These are phyloP conservation scores for Aspergillus carbonarius DNA, from an alignment of 2,329 filamentous ascomycete genomes.

Conservation along the genomic window DNA sequence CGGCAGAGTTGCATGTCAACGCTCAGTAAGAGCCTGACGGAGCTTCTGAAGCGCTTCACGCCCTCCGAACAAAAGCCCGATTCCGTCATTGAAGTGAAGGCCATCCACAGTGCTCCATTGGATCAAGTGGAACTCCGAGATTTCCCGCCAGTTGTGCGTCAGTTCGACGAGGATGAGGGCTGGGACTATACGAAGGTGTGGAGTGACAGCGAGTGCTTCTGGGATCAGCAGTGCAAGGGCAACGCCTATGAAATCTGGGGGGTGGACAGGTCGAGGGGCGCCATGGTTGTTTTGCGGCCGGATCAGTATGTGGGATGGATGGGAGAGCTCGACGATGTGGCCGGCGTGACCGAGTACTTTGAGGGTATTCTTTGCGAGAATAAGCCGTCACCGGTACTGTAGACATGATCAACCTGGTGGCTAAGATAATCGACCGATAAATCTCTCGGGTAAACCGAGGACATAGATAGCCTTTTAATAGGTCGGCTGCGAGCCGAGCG, in stretches of 20 bases:
- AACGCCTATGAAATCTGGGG: slow-evolving; percentile 29
- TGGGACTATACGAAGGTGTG: slow-evolving; percentile 60
- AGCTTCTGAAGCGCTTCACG: slow-evolving; percentile 46
- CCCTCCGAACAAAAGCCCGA: slow-evolving; percentile 40
- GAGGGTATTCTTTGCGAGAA: slow-evolving; percentile 18
- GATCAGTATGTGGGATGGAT: slow-evolving; percentile 33
- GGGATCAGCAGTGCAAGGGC: slow-evolving; percentile 26
- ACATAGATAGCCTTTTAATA: not conserved
- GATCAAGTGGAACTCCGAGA: slow-evolving; percentile 52
- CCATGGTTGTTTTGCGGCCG: slow-evolving; percentile 23
- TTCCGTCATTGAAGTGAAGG: slow-evolving; percentile 59
- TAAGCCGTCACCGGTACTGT: not conserved
- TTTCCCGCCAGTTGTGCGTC: slow-evolving; percentile 50
- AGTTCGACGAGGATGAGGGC: slow-evolving; percentile 48
- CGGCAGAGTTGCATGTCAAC: slow-evolving; percentile 49
- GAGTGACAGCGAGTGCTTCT: slow-evolving; percentile 47
- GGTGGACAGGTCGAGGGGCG: slow-evolving; percentile 23
- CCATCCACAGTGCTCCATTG: slow-evolving; percentile 58
- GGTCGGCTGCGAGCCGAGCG: not conserved
- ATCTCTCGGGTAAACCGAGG: too few species aligned
- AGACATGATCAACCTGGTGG: not conserved
- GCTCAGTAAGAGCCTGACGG: slow-evolving; percentile 43
- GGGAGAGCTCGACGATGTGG: slow-evolving; percentile 26
- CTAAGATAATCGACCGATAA: not conserved
- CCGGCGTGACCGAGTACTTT: slow-evolving; percentile 23